These are phyloP conservation scores for Escallonia rubra DNA, from an alignment of 129 eudicot genomes.

Conservation along the genomic window DNA sequence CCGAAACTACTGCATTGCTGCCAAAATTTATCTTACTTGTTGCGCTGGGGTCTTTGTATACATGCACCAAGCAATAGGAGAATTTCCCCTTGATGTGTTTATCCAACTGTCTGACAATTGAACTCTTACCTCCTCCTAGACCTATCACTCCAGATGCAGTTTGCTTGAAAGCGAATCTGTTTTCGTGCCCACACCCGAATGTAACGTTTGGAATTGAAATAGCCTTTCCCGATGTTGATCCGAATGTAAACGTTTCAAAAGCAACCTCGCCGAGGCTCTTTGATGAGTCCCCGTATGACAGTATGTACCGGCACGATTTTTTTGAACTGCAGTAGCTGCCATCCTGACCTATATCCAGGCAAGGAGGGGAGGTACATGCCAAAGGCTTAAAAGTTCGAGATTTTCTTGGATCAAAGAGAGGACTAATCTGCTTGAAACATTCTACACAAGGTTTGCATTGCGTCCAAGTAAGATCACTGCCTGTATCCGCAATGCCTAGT, in stretches of 20 bases:
- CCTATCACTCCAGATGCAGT: slow-evolving; percentile 26
- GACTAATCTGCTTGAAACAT: slow-evolving; percentile 12
- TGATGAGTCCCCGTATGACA: slow-evolving; percentile 14
- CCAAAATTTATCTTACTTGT: slow-evolving; percentile 19
- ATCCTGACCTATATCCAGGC: neutral
- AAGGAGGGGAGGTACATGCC: neutral
- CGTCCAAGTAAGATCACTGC: slow-evolving; percentile 29
- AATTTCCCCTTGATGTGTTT: slow-evolving; percentile 17
- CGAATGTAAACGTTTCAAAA: slow-evolving; percentile 14
- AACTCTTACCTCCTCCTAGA: slow-evolving; percentile 20
- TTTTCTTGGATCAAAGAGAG: slow-evolving; percentile 12
- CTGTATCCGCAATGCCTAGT: slow-evolving; percentile 22
- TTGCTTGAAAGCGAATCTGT: slow-evolving; percentile 1
- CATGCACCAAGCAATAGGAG: slow-evolving; percentile 26
- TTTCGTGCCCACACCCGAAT: slow-evolving; percentile 24
- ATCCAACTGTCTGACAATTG: slow-evolving; percentile 17
- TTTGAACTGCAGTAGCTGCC: neutral
- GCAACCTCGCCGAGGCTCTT: slow-evolving; percentile 10
- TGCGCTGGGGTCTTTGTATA: neutral
- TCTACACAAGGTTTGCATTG: slow-evolving; percentile 23
- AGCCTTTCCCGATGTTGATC: neutral
- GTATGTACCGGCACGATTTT: neutral
- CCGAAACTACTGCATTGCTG: slow-evolving; percentile 1
- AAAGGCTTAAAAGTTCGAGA: slow-evolving; percentile 12
- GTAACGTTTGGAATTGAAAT: slow-evolving; percentile 7